These are phyloP conservation scores for Diaporthe sp. DNA, from an alignment of 2,329 filamentous ascomycete species.

Conservation along the genomic window DNA sequence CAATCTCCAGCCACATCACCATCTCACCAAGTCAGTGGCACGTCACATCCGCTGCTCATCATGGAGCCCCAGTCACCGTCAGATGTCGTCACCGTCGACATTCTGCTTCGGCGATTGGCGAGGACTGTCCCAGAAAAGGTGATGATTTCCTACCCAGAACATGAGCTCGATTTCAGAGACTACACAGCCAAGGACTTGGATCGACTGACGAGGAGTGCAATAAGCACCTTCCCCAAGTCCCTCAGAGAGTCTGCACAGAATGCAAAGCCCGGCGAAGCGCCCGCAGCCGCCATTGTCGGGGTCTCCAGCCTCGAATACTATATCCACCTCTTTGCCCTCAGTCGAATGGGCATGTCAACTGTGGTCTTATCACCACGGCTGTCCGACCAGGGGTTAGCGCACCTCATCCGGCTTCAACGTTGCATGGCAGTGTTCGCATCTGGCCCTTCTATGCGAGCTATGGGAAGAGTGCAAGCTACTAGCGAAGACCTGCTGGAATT, in stretches of 20 bases:
- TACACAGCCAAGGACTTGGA: slow-evolving; percentile 19
- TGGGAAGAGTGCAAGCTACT: background rate
- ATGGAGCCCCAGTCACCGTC: slow-evolving; percentile 1
- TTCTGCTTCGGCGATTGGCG: background rate
- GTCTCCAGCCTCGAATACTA: slow-evolving; percentile 19
- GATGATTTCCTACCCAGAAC: slow-evolving; percentile 26
- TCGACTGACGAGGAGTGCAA: slow-evolving; percentile 12
- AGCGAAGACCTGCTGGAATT: background rate
- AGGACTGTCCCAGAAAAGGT: background rate
- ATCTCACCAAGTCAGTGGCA: background rate
- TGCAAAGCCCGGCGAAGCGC: background rate
- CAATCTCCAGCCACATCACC: background rate
- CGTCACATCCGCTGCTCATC: too few species aligned
- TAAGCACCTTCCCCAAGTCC: background rate
- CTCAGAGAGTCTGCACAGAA: slow-evolving; percentile 3
- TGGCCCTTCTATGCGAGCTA: background rate
- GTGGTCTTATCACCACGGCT: slow-evolving; percentile 26
- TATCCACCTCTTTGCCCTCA: slow-evolving; percentile 3
- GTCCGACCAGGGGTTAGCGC: slow-evolving; percentile 13
- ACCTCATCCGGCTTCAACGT: slow-evolving; percentile 8
- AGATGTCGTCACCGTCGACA: slow-evolving; percentile 6
- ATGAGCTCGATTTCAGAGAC: slow-evolving; percentile 4
- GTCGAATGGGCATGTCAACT: slow-evolving; percentile 17
- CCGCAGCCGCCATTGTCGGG: slow-evolving; percentile 18
- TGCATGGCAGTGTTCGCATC: slow-evolving; percentile 1